Percentiles rank a stretch among this genome's conserved stretches.
Evolutionary conservation across 805 yeast species (phyloP).

Genomic region (Metschnikowia bowlesiae): DNA sequence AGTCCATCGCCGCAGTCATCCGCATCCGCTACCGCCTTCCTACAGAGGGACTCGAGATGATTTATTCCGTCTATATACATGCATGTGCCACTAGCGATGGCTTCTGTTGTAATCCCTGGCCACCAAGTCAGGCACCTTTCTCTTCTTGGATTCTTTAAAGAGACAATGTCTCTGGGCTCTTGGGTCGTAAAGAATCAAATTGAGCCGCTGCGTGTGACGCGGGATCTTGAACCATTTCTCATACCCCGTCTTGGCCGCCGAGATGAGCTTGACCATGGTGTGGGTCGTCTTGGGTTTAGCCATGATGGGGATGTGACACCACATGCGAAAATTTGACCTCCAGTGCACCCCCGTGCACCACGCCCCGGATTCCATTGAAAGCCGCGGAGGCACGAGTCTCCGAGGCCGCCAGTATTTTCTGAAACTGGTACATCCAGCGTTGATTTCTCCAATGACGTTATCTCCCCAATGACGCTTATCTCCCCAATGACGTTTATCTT

Average conservation of each 20-base stretch:
- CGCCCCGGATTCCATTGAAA: not conserved
- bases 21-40: not conserved
- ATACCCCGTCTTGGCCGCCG: conserved; percentile 88
- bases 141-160: conserved; percentile 82
- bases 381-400: no score
- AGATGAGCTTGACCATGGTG: conserved; percentile 78
- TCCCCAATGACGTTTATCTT: no score
- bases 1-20: not conserved
- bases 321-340: conserved; percentile 1
- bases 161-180: conserved; percentile 83
- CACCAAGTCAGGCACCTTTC: conserved; percentile 58
- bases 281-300: conserved; percentile 65
- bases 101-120: conserved; percentile 34
- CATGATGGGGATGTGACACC: conserved; percentile 7
- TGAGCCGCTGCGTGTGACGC: conserved; percentile 73
- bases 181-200: conserved; percentile 50
- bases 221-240: conserved; percentile 76
- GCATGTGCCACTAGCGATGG: conserved; percentile 8
- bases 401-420: no score
- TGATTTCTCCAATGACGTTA: no score
- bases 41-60: not conserved
- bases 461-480: no score
- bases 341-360: conserved; percentile 2
- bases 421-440: no score
- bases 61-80: conserved; percentile 12